phyloP scores from a whole-genome alignment of 2,329 filamentous ascomycete genomes.

The Phyllosticta citriasiana region DNA sequence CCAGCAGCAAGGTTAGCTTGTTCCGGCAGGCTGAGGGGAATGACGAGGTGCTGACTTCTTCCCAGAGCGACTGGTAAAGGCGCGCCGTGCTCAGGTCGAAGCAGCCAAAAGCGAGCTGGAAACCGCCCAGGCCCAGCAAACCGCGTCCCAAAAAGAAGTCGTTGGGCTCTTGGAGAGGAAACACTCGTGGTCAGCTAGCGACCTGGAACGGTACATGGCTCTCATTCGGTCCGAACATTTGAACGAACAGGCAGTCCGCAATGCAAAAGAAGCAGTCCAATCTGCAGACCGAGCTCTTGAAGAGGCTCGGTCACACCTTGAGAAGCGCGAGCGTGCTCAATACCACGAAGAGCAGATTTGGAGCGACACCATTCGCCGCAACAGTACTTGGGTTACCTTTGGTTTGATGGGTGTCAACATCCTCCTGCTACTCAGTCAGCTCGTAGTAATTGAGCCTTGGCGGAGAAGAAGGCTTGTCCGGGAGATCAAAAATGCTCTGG shows the following conservation, averaged over 20 bases:
- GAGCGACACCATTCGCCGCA: constrained; percentile 92
- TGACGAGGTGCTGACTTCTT: constrained; percentile 4
- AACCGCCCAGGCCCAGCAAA: constrained; percentile 70
- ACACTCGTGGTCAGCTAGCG: constrained; percentile 75
- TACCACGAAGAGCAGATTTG: constrained; percentile 99
- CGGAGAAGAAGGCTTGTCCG: constrained; percentile 68
- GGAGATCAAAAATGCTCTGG: constrained; percentile 46
- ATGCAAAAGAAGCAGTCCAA: constrained; percentile 61
- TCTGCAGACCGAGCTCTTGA: constrained; percentile 72
- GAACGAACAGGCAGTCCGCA: constrained; percentile 74
- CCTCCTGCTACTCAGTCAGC: constrained; percentile 71
- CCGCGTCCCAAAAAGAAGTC: constrained; percentile 88
- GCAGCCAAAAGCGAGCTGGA: constrained; percentile 68
- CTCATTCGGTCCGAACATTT: constrained; percentile 88
- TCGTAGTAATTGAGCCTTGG: constrained; percentile 91
- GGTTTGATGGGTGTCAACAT: constrained; percentile 97
- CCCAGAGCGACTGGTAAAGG: constrained; percentile 49
- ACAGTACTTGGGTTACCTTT: constrained; percentile 98
- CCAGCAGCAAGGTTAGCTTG: constrained; percentile 46
- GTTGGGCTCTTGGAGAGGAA: constrained; percentile 90
- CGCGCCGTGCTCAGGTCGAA: constrained; percentile 53
- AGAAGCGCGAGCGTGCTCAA: constrained; percentile 72
- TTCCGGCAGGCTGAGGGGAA: neutral
- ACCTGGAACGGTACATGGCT: constrained; percentile 88
- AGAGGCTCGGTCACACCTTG: constrained; percentile 63